Evolutionary conservation across 352 stramenopile genomes (phyloP), one percentile per base, ranked within the genome.

Genomic region (Phytophthora idaei): DNA sequence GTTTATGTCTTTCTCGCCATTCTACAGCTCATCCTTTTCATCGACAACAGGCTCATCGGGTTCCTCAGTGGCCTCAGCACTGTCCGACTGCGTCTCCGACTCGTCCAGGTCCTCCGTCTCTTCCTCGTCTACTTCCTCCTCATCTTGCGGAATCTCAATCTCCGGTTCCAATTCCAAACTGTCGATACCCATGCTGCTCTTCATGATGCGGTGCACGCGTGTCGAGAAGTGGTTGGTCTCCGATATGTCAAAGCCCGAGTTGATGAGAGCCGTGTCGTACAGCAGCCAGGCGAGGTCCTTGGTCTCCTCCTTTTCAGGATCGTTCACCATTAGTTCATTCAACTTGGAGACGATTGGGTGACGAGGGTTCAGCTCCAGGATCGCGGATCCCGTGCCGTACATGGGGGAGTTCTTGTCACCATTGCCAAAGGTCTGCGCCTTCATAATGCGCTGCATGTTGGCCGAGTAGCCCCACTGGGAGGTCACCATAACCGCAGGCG

Each of bases 391-490:
- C 3, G 64, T 59, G 8, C 89, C 83, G 21, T 74, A 70, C 68
- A 76, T 77, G 9, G 68, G 60, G 0, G 60, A 74, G 17, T 74
- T 70, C 52, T 73, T 63, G 4, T 87, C 74, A 7, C 87, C 84
- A 64, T 97, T 93, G 6, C 87, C 81, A 71, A 99, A 98, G 14
- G 98, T 98, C 83, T 99, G 98, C 27, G 97, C 85, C 74, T 98
- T 95, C 90, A 99, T 98, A 78, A 99, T 99, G 42, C 97, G 90
- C 80, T 99, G 97, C 98, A 99, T 99, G 80, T 99, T 99, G 14
- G 98, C 98, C 42, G 91, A 98, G 80, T 99, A 94, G 21, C 98
- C 97, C 83, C 96, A 99, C 74, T 99, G 91, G 5, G 90, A 95
- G 8, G 95, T 98, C 37, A 98, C 93, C 67, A 99, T 97, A 61